Percentiles rank a stretch among this genome's conserved stretches.
Evolutionary conservation across 257 asterid genomes (phyloP).

Genomic region (Capsicum chinense): DNA sequence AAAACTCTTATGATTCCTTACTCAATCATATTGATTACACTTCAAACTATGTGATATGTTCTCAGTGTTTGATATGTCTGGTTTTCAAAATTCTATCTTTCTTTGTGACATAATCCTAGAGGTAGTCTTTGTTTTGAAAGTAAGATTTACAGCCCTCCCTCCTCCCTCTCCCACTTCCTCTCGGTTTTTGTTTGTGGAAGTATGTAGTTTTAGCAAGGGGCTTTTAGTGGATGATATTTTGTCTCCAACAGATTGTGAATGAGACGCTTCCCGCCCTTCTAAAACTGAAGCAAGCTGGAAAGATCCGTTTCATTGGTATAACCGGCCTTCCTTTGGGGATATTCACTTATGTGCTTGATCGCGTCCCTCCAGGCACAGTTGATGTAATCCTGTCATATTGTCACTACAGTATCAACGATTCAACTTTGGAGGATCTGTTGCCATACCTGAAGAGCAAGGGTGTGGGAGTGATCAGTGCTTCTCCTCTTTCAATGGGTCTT

Average conservation of each 20-base stretch:
- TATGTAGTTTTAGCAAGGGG: not conserved
- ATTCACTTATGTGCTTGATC: conserved; percentile 77
- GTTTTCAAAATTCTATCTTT: not conserved
- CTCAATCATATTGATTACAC: not conserved
- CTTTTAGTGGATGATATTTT: not conserved
- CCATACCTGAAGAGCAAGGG: conserved; percentile 97
- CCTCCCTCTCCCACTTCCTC: not conserved
- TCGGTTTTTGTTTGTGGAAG: not conserved
- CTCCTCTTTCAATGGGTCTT: conserved; percentile 97
- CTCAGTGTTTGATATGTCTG: conserved; percentile 18
- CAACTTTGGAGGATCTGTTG: conserved; percentile 68
- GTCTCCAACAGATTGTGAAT: conserved; percentile 69
- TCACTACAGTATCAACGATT: conserved; percentile 80
- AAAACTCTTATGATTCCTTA: not conserved
- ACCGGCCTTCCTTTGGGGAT: conserved; percentile 89
- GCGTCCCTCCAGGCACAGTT: conserved; percentile 80
- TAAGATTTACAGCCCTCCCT: not conserved
- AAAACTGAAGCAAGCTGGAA: conserved; percentile 80
- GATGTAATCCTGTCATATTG: conserved; percentile 94
- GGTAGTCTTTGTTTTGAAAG: not conserved
- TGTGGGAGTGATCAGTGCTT: conserved; percentile 91
- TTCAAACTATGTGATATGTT: conserved; percentile 1
- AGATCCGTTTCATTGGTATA: conserved; percentile 84
- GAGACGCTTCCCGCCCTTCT: conserved; percentile 94
- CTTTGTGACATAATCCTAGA: not conserved